These are phyloP conservation scores for Eimeria praecox DNA, from an alignment of 169 alveolate genomes.

Conservation along the genomic window DNA sequence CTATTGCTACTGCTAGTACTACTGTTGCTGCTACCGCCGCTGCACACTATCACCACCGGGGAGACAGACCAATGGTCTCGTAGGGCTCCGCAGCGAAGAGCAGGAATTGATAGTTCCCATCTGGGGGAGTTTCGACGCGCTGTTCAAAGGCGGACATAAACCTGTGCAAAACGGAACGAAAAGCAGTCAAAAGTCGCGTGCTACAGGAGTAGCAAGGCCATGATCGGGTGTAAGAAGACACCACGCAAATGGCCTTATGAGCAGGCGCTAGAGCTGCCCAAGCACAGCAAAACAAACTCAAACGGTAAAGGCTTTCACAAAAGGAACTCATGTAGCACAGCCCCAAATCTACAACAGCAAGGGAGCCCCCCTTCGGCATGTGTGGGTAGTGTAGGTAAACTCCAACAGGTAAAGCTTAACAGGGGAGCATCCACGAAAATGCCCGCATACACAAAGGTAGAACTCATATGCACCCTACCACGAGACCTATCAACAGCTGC, in stretches of 20 bases:
- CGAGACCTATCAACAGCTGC: background rate
- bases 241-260: background rate
- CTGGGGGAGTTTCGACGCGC: conserved; percentile 92
- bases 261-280: background rate
- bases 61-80: conserved; percentile 93
- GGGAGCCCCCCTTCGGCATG: background rate
- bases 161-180: background rate
- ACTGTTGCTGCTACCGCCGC: background rate
- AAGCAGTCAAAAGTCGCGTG: background rate
- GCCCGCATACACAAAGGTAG: background rate
- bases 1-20: background rate
- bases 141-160: conserved; percentile 98
- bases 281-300: background rate
- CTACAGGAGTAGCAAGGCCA: background rate
- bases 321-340: background rate
- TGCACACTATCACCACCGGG: background rate
- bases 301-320: background rate
- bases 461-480: background rate
- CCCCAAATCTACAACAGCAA: background rate
- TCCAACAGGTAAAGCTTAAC: background rate
- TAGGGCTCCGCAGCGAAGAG: conserved; percentile 99
- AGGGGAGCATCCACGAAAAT: background rate
- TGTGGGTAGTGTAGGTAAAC: background rate
- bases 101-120: conserved; percentile 97
- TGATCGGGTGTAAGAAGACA: background rate